Evolutionary conservation across 768 basidiomycete genomes (phyloP), one percentile per base, ranked within the genome.

Genomic region (Pleurotus djamor): DNA sequence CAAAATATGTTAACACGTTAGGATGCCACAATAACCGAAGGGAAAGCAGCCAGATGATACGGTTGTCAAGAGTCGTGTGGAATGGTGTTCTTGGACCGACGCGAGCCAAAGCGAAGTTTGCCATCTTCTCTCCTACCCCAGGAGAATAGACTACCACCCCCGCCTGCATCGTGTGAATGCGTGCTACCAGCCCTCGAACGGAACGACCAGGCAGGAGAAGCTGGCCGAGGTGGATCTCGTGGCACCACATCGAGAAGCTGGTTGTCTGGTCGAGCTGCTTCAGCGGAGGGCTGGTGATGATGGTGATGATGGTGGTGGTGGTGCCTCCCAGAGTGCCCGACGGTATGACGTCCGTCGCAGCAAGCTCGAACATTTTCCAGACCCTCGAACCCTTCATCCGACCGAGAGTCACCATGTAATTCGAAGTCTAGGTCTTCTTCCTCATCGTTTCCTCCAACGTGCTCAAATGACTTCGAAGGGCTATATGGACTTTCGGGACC

Each of bases 301-400:
- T 82, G 77, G 50, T 85, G 83, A 38, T 86, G 84, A 32, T 85
- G 86, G 48, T 86, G 87, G 56, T 85, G 83, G 51, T 83, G 80
- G 43, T 76, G 74, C 13, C 81, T 79, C 34, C 78, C 81, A 38
- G 79, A 76, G 60, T 81, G 83, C 0, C 92, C 91, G 14, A 95
- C 91, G 1, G 92, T 94, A 71, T 95, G 93, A 54, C 85, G 80
- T 16, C 92, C 92, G 69, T 93, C 91, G 66, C 92, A 94, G 69
- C 92, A 94, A 1, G 91, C 94, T 21, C 96, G 83, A 17, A 98
- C 95, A 66, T 98, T 98, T 76, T 98, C 96, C 57, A 98, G 72
- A 0, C 94, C 95, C 67, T 98, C 96, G 69, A 85, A 98, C 4
- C 86, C 92, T 35, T 87, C 87, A 63, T 92, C 91, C 10, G 86